A percentile compares a stretch with the other conserved stretches of the same genome.
Evolutionary conservation across 805 yeast species (phyloP).

Genomic region (Wickerhamomyces bovis): DNA sequence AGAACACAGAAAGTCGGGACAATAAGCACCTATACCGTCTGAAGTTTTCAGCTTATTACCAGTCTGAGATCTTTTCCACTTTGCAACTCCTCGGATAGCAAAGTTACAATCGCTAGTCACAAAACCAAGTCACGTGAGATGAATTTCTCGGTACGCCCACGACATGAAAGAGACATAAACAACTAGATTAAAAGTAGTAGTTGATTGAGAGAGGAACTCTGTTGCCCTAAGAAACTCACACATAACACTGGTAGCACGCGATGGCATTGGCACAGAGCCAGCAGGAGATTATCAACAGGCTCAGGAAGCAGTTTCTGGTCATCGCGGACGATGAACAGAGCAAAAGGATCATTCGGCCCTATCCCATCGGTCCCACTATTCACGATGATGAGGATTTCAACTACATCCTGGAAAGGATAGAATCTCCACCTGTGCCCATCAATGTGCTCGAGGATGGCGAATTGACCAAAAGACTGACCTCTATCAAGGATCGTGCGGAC

Average conservation of each 20-base stretch:
- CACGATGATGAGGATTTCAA: conserved; percentile 1
- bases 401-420: conserved; percentile 13
- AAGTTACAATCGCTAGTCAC: too few relatives aligned
- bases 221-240: too few relatives aligned
- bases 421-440: conserved; percentile 27
- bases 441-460: conserved; percentile 21
- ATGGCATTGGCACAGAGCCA: conserved; percentile 17
- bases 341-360: conserved; percentile 20
- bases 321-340: conserved; percentile 20
- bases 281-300: conserved; percentile 12
- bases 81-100: too few relatives aligned
- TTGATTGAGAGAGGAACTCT: too few relatives aligned
- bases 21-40: not conserved
- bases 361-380: not conserved
- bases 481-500: conserved; percentile 5
- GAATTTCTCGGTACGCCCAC: too few relatives aligned
- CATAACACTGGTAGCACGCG: not conserved
- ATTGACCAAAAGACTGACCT: conserved; percentile 5
- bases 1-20: not conserved
- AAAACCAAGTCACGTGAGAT: too few relatives aligned
- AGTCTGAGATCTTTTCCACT: too few relatives aligned
- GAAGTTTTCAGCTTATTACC: too few relatives aligned
- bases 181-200: too few relatives aligned
- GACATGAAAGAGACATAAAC: too few relatives aligned
- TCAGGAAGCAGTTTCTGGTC: conserved; percentile 18